Evolutionary conservation across 164 flowering plant genomes (phyloP), one percentile per base, ranked within the genome.

Genomic region (Annona squamosa): DNA sequence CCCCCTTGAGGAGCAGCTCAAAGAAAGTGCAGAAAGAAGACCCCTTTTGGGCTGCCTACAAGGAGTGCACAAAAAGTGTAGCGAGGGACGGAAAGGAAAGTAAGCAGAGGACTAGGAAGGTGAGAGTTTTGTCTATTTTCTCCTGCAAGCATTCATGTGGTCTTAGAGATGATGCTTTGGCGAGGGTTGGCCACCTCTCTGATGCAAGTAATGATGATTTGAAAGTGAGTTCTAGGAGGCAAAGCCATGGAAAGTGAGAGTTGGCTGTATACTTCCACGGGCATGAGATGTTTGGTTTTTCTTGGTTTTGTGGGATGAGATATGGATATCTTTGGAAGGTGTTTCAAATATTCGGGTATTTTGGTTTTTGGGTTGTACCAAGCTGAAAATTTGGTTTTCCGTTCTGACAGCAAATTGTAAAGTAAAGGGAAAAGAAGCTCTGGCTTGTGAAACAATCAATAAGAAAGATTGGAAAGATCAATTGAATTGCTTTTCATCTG

Each of bases 61-160:
- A 76, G 73, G 81, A 81, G 73, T 85, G 89, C 81, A 82, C 85
- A 26, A 85, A 84, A 77, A 80, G 42, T 68, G 73, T 18, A 43
- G 10, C 61, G 0, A 67, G 46, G 46, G 48, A 69, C 4, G 56
- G 57, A 13, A 71, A 63, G 63, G 41, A 18, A 71, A 9, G 43
- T 57, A 61, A 26, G 65, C 18, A 37, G 4, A 59, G 62, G 0
- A 48, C 63, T 9, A 75, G 65, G 65, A 74, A 37, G 19, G 68
- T 73, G 76, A 84, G 56, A 69, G 72, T 56, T 26, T 13, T 68
- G 56, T 75, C 77, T 59, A 6, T 71, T 37, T 80, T 86, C 52
- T 89, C 92, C 3, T 90, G 94, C 71, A 90, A 81, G 84, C 48
- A 73, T 2, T 86, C 90, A 0, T 84, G 90, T 72, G 81, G 77